Percentiles rank a stretch among this genome's conserved stretches.
Evolutionary conservation across 345 rosid genomes (phyloP).

Genomic region (Litchi chinensis): DNA sequence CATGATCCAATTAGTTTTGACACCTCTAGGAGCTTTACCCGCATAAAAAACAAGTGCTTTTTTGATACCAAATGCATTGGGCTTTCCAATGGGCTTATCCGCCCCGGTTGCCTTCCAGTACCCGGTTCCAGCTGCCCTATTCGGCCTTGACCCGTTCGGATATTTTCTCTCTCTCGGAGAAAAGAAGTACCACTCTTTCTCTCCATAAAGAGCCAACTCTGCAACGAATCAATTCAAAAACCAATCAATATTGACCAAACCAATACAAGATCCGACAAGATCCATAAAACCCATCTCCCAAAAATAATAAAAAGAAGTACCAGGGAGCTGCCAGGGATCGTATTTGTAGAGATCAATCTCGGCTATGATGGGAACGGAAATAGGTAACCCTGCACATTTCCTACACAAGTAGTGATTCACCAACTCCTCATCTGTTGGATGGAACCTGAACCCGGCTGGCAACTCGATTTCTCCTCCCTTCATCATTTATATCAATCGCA

Average conservation of each 20-base stretch:
- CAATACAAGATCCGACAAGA: not conserved
- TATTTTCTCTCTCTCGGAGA: conserved; percentile 87
- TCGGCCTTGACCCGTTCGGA: conserved; percentile 87
- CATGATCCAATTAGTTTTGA: conserved; percentile 97
- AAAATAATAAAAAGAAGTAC: conserved; percentile 31
- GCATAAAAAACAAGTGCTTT: conserved; percentile 89
- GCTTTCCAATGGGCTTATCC: conserved; percentile 87
- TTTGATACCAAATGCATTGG: conserved; percentile 74
- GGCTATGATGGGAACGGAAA: conserved; percentile 69
- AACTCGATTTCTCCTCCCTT: conserved; percentile 51
- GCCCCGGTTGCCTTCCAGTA: conserved; percentile 97
- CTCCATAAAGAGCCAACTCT: conserved; percentile 81
- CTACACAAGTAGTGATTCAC: conserved; percentile 72
- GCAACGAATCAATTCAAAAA: not conserved
- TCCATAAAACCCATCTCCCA: not conserved
- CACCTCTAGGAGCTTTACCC: conserved; percentile 80
- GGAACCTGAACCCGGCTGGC: conserved; percentile 94
- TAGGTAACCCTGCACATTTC: conserved; percentile 61
- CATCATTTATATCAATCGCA: conserved; percentile 27
- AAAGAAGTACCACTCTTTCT: conserved; percentile 94
- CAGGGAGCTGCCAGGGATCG: conserved; percentile 96
- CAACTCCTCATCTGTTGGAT: conserved; percentile 92
- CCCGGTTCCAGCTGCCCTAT: conserved; percentile 85
- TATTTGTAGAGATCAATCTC: conserved; percentile 86
- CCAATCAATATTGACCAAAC: not conserved